Evolutionary conservation across 352 stramenopile genomes (phyloP).

Genomic region (Globisporangium carolinianum): DNA sequence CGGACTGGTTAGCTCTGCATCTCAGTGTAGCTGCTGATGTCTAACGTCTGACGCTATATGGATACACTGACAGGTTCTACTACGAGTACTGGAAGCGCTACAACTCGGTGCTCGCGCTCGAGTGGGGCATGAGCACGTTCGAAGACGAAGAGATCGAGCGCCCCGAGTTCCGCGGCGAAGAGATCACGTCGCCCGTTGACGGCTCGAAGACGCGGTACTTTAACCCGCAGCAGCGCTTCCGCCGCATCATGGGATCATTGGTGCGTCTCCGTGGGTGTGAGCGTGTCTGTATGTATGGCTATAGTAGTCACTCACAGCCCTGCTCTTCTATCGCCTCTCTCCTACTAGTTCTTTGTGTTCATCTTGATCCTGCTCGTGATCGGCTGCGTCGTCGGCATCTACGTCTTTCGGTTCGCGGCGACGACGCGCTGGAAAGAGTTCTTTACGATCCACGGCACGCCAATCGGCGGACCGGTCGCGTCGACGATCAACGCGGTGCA

Average conservation of each 20-base stretch:
- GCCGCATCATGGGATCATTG: slow-evolving; percentile 62
- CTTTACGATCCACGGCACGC: slow-evolving; percentile 43
- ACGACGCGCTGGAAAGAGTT: slow-evolving; percentile 46
- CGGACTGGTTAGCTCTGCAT: background rate
- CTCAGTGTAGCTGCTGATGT: background rate
- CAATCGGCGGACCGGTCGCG: slow-evolving; percentile 41
- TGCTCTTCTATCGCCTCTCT: background rate
- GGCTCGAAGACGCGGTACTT: slow-evolving; percentile 77
- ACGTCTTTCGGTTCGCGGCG: slow-evolving; percentile 60
- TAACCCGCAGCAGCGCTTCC: slow-evolving; percentile 49
- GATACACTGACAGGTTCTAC: slow-evolving; percentile 33
- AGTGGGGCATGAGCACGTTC: slow-evolving; percentile 73
- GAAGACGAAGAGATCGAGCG: slow-evolving; percentile 66
- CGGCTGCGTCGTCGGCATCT: slow-evolving; percentile 60
- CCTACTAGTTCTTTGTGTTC: slow-evolving; percentile 52
- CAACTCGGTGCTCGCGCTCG: slow-evolving; percentile 57
- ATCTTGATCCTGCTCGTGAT: slow-evolving; percentile 68
- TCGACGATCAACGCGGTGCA: slow-evolving; percentile 76
- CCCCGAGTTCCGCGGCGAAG: slow-evolving; percentile 64
- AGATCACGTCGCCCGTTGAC: slow-evolving; percentile 66
- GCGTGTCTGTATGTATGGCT: background rate
- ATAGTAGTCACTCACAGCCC: background rate
- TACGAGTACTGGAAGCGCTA: slow-evolving; percentile 82
- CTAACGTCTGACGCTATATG: background rate
- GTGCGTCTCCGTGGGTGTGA: slow-evolving; percentile 13